Base-by-base conservation (phyloP, 176 grass and related monocot genomes). In the Saccharum officinarum region DNA sequence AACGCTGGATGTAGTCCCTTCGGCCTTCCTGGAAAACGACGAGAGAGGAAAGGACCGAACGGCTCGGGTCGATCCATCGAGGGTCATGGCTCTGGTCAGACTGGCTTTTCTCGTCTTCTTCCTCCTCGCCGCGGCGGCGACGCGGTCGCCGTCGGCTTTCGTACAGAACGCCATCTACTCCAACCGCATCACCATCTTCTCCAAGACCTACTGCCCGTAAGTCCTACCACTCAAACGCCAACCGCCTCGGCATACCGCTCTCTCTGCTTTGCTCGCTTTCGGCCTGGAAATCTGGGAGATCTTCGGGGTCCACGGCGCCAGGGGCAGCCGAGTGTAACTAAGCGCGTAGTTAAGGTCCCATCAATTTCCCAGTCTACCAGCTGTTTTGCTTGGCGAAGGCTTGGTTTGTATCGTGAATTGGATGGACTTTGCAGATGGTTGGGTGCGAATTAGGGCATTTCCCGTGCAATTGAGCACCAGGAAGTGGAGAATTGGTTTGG, bases 91-190 rank as follows among this genome's bases (percentile, higher is more conserved):
- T 28, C 47, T 64, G 23, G 6, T 39, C 69, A 60, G 82, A 73
- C 18, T 77, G 26, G 82, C 72, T 47, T 60, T 81, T 46, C 47
- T 60, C 28, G 0, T 83, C 10, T 15, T 89, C 33, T 15, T 88
- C 73, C 14, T 95, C 73, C n/a, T 98, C 69, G 62, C 87, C 13
- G 87, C 55, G 46, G 86, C 72, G 15, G 87, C 83, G 69, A 76
- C 79, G 38, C 87, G 80, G 26, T 95, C 93, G 13, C 79, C 91
- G 63, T 86, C 93, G 62, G 96, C 93, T 46, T 98, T 89, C 81
- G 93, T 98, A 13, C 93, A 95, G 77, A 95, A 95, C 87, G 91
- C 87, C 83, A 89, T 95, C 79, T 98, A 98, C 89, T 98, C 96
- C 74, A 91, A 95, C 57, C 93, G 93, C 79, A 92, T 98, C 82